These are phyloP conservation scores for Coniochaeta sp. DNA, from an alignment of 2,329 filamentous ascomycete genomes.

Conservation along the genomic window DNA sequence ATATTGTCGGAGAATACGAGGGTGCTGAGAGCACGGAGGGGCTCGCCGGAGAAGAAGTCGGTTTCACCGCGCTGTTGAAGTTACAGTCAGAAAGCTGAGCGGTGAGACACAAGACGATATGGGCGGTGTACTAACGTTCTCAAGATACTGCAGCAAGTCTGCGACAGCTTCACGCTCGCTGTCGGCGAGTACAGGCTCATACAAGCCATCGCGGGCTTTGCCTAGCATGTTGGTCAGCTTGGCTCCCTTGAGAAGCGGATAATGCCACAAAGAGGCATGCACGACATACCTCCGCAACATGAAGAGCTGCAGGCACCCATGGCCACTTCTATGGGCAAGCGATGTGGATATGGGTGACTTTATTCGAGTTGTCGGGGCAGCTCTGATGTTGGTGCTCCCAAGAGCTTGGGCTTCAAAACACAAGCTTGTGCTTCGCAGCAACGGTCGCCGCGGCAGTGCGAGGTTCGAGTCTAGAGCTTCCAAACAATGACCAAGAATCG, in stretches of 20 bases:
- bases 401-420: background rate
- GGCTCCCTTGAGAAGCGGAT: background rate
- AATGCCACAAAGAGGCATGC: background rate
- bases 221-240: constrained; percentile 33
- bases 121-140: constrained; percentile 66
- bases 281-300: constrained; percentile 48
- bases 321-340: constrained; percentile 17
- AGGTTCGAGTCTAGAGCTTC: background rate
- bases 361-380: background rate
- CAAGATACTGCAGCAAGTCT: constrained; percentile 88
- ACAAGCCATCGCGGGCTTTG: constrained; percentile 72
- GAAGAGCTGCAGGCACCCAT: constrained; percentile 58
- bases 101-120: constrained; percentile 5
- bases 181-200: constrained; percentile 84
- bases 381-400: background rate
- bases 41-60: constrained; percentile 96
- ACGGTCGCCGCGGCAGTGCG: background rate
- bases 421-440: background rate
- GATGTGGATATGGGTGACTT: background rate
- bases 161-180: constrained; percentile 96
- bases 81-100: constrained; percentile 37
- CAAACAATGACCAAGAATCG: background rate
- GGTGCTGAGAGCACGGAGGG: constrained; percentile 86
- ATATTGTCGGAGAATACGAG: constrained; percentile 98
- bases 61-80: constrained; percentile 74